These are phyloP conservation scores for Salix udensis DNA, from an alignment of 345 rosid genomes.

Conservation along the genomic window DNA sequence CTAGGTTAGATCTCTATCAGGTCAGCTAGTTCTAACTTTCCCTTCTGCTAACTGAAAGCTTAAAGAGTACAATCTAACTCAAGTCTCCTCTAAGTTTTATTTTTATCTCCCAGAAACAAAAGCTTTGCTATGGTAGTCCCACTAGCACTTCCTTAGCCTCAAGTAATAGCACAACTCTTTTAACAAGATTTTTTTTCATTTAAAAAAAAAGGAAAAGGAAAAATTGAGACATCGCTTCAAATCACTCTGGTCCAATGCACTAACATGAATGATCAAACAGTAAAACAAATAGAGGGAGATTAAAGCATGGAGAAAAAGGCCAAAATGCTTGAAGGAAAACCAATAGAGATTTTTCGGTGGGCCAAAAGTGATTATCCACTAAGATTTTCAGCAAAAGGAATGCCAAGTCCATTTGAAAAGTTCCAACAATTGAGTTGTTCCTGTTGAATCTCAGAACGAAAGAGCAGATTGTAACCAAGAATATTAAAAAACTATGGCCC, in stretches of 20 bases:
- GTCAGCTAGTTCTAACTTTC: background rate
- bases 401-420: background rate
- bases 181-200: background rate
- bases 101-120: background rate
- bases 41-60: background rate
- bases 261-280: background rate
- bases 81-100: background rate
- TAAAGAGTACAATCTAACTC: too few species aligned
- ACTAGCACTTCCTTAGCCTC: background rate
- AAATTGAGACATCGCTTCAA: background rate
- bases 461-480: background rate
- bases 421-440: background rate
- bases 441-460: background rate
- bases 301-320: background rate
- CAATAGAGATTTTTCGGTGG: background rate
- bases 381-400: background rate
- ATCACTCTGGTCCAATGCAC: background rate
- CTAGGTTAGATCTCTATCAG: background rate
- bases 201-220: background rate
- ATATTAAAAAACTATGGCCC: background rate
- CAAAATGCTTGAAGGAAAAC: background rate
- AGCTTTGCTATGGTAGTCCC: background rate
- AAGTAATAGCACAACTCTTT: background rate
- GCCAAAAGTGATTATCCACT: background rate
- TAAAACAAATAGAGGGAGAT: background rate